Conservation (phyloP, 2,329 filamentous ascomycete genomes). For the Clonostachys rhizophaga region DNA sequence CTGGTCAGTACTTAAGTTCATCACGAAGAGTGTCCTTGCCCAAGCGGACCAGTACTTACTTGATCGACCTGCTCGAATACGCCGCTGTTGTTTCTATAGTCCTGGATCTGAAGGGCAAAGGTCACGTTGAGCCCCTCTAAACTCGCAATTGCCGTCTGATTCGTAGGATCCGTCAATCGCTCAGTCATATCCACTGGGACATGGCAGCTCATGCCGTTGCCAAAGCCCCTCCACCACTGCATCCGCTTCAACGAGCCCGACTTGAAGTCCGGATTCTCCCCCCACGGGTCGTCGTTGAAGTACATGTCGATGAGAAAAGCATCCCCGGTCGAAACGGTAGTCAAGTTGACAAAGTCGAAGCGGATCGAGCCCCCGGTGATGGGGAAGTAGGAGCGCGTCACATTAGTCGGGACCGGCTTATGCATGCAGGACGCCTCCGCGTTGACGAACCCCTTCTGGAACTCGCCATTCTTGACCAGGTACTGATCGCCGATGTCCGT, state of each 20-base stretch:
- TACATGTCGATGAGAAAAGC: not conserved
- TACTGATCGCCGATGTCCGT: not conserved
- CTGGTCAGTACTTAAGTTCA: not conserved
- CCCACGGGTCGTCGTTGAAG: not conserved
- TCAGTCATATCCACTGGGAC: not conserved
- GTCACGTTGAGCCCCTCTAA: not conserved
- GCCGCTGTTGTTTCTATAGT: not conserved
- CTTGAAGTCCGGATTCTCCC: not conserved
- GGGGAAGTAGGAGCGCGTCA: not conserved
- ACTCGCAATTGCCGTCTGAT: not conserved
- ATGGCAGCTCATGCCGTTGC: not conserved
- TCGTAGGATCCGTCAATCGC: not conserved
- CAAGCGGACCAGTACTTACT: not conserved
- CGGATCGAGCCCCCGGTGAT: not conserved
- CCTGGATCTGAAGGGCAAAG: not conserved
- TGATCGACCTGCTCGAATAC: not conserved
- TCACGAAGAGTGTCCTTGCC: not conserved
- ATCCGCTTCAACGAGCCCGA: not conserved
- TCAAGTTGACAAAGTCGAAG: not conserved
- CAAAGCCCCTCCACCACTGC: not conserved
- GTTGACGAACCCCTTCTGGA: not conserved
- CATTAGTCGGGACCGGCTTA: not conserved
- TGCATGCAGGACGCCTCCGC: not conserved
- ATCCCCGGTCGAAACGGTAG: not conserved
- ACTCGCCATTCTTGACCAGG: not conserved